Percentiles rank a stretch among this genome's conserved stretches.
Conservation (phyloP, 352 stramenopile species). For the Phytophthora cryptogea region DNA sequence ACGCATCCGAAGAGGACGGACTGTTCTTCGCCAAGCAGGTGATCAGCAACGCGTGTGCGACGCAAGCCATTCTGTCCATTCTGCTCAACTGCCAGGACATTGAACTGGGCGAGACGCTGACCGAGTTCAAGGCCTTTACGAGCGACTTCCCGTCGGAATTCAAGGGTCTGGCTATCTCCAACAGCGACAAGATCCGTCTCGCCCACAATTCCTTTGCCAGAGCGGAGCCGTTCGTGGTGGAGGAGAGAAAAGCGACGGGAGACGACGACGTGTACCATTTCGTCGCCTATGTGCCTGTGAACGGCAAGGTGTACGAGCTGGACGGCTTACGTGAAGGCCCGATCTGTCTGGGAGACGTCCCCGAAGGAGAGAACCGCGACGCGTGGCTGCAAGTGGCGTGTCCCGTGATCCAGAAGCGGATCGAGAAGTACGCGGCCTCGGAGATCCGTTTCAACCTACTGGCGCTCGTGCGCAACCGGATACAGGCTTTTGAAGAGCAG, state of each 20-base stretch:
- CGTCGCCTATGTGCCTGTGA: slow-evolving; percentile 93
- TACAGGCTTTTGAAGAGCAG: slow-evolving; percentile 57
- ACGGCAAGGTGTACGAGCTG: slow-evolving; percentile 94
- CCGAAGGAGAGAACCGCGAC: slow-evolving; percentile 30
- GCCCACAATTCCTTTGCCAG: slow-evolving; percentile 86
- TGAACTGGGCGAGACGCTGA: slow-evolving; percentile 63
- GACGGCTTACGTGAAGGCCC: slow-evolving; percentile 93
- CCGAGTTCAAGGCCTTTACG: slow-evolving; percentile 85
- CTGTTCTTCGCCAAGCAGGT: slow-evolving; percentile 97
- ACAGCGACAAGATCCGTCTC: slow-evolving; percentile 84
- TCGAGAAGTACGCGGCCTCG: slow-evolving; percentile 86
- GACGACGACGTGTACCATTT: slow-evolving; percentile 98
- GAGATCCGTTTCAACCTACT: slow-evolving; percentile 98
- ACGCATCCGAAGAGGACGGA: slow-evolving; percentile 43
- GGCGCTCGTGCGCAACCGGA: slow-evolving; percentile 88
- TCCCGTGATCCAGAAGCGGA: slow-evolving; percentile 93
- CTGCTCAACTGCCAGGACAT: slow-evolving; percentile 91
- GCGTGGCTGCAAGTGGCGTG: slow-evolving; percentile 91
- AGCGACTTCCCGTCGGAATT: slow-evolving; percentile 76
- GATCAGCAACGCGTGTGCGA: slow-evolving; percentile 97
- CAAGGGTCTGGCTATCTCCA: slow-evolving; percentile 87
- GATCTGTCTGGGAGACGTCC: slow-evolving; percentile 81
- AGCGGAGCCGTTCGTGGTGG: slow-evolving; percentile 81
- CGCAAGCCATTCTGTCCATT: slow-evolving; percentile 96
- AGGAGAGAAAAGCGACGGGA: slow-evolving; percentile 70